Evolutionary conservation across 306 rosid genomes (phyloP), one percentile per base, ranked within the genome.

Genomic region (Pyrus communis): DNA sequence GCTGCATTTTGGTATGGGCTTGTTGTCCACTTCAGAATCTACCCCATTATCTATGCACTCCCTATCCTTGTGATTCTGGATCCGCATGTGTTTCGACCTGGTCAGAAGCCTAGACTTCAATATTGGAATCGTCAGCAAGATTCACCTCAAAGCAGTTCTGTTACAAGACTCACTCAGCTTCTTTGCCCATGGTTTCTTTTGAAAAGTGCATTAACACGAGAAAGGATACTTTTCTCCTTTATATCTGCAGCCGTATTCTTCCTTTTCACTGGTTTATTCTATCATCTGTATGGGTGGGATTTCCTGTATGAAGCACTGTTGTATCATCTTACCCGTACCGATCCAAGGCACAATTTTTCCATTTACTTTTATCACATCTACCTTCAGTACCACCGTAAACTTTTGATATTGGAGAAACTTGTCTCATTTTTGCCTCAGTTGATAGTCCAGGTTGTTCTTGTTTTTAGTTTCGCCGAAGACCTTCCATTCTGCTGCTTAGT

Each of bases 1-100:
- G 89, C 99, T 77, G 99, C 99, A 80, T 80, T 92, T 80, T 95
- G 99, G 97, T 95, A 88, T 69, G 97, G 99, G 76, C 93, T 95
- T 79, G 81, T 88, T 72, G 98, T 95, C 82, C 98, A 92, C 87
- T 92, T 95, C 77, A 85, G 97, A 83, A 86, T 95, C 74, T 95
- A 92, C 79, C 98, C 98, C 70, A 87, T 90, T 68, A 92, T 95
- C 65, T 89, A 95, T 75, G 84, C 90, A 70, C 88, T 92, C 71
- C 92, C 97, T 45, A 85, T 95, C 76, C 81, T 90, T 83, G 75
- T 92, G 84, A 88, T 92, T 87, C 91, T 95, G 81, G 92, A 95
- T 84, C 91, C 92, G 8, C 79, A 80, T 71, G 76, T 87, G 84
- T 90, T 87, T 89, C 86, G 57, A 63, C 81, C 86, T 78, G 82